Conservation (phyloP, 2,329 filamentous ascomycete genomes). For the Stagonosporopsis chrysanthemi region DNA sequence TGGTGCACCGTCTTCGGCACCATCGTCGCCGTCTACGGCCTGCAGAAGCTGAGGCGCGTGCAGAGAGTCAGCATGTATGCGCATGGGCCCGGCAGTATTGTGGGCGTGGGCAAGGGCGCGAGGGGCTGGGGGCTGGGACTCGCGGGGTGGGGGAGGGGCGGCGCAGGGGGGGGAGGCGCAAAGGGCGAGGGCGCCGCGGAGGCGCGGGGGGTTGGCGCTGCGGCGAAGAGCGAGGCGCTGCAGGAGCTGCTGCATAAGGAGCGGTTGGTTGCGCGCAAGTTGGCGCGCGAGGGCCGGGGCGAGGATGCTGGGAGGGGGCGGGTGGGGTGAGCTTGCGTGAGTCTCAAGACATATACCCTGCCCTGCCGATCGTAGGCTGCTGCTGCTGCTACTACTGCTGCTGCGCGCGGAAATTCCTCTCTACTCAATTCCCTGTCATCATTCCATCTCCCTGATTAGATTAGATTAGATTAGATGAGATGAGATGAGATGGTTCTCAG, state of each 20-base stretch:
- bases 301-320: too few species aligned
- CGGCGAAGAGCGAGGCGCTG: constrained; percentile 27
- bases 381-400: too few species aligned
- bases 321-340: too few species aligned
- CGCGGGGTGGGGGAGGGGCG: constrained; percentile 37
- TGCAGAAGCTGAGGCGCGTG: constrained; percentile 82
- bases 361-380: too few species aligned
- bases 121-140: constrained; percentile 37
- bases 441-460: too few species aligned
- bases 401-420: too few species aligned
- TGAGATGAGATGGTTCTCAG: too few species aligned
- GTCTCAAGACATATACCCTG: too few species aligned
- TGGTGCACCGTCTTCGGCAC: constrained; percentile 76
- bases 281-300: constrained; percentile 18
- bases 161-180: too few species aligned
- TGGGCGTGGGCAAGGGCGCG: constrained; percentile 23
- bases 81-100: constrained; percentile 33
- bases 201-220: constrained; percentile 10
- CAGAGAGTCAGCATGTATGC: constrained; percentile 90
- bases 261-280: constrained; percentile 33
- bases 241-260: constrained; percentile 40
- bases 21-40: constrained; percentile 81
- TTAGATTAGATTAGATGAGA: too few species aligned
- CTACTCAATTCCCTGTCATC: too few species aligned
- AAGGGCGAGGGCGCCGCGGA: constrained; percentile 25